Base-by-base conservation (phyloP, 352 stramenopile genomes). In the Globisporangium spinosum region DNA sequence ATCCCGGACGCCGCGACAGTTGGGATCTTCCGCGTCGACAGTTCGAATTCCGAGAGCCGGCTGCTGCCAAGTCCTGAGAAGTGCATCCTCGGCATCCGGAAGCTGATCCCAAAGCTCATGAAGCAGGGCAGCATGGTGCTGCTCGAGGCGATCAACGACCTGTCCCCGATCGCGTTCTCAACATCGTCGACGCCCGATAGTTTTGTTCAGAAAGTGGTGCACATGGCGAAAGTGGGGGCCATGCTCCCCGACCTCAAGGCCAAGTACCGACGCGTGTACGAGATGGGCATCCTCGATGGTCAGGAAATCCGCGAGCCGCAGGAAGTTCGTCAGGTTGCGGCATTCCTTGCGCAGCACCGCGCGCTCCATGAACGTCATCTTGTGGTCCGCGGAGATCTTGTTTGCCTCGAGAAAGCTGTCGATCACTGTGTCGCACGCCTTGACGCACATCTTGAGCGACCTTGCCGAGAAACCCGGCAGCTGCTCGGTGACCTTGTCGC, bases 361-460 rank as follows among this genome's bases (percentile, higher is more conserved):
- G 20, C 93, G 79, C 73, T 98, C 95, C 94, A 98, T 98, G 71
- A 98, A 98, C 6, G 93, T 98, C 94, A 98, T 98, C 55, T 96
- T 97, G 73, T 97, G 90, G 56, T 98, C 90, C 0, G 91, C 78
- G 0, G 90, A 86, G 71, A 98, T 98, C 51, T 96, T 94, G 78
- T 98, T 98, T 10, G 77, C 73, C 38, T 79, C 79, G 23, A 98
- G 77, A 58, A 98, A 98, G 15, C 68, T 62, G 64, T 98, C 94
- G 23, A 98, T 94, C 29, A 98, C 93, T 10, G 94, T 76, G 69
- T 98, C 92, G 57, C 95, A 98, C 2, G 95, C 91, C 20, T 84
- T 79, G 1, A 96, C 82, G 58, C 96, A 97, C 62, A 97, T 81
- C 54, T 83, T 74, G 25, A 96, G 74, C 4, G 91, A 92, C 40